Percentiles rank a stretch among this genome's conserved stretches.
These are phyloP conservation scores for Rhynchosporium secalis DNA, from an alignment of 2,329 filamentous ascomycete genomes.

Conservation along the genomic window DNA sequence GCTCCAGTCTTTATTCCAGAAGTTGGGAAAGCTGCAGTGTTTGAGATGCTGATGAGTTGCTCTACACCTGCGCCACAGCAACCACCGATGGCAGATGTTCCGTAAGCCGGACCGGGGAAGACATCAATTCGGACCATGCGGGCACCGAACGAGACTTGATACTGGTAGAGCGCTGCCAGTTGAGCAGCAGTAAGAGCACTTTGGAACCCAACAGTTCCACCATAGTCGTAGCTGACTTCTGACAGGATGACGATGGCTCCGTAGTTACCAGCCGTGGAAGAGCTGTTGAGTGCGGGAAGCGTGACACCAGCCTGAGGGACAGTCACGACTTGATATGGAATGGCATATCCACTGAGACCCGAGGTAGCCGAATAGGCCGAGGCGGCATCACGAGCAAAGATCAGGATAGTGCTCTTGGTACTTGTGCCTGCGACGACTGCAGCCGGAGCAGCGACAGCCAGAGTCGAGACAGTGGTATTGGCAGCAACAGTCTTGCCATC, in stretches of 20 bases:
- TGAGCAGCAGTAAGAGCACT: conserved; percentile 52
- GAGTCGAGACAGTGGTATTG: conserved; percentile 26
- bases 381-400: conserved; percentile 54
- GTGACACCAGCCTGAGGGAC: conserved; percentile 54
- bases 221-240: conserved; percentile 47
- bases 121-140: conserved; percentile 62
- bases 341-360: conserved; percentile 61
- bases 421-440: conserved; percentile 18
- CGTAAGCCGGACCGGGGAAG: conserved; percentile 53
- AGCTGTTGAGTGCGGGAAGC: conserved; percentile 53
- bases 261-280: conserved; percentile 52
- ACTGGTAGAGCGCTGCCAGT: conserved; percentile 56
- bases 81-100: conserved; percentile 41
- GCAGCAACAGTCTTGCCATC: conserved; percentile 22
- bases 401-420: conserved; percentile 49
- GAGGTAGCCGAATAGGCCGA: conserved; percentile 51
- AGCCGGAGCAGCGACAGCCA: conserved; percentile 13
- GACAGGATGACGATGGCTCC: conserved; percentile 53
- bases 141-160: conserved; percentile 58
- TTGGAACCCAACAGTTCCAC: conserved; percentile 41
- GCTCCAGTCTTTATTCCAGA: conserved; percentile 53
- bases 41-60: conserved; percentile 55
- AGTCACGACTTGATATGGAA: conserved; percentile 55
- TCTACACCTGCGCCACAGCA: conserved; percentile 52
- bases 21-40: conserved; percentile 53